These are phyloP conservation scores for Taphrina communis DNA, from an alignment of 1,139 yeast species.

Conservation along the genomic window DNA sequence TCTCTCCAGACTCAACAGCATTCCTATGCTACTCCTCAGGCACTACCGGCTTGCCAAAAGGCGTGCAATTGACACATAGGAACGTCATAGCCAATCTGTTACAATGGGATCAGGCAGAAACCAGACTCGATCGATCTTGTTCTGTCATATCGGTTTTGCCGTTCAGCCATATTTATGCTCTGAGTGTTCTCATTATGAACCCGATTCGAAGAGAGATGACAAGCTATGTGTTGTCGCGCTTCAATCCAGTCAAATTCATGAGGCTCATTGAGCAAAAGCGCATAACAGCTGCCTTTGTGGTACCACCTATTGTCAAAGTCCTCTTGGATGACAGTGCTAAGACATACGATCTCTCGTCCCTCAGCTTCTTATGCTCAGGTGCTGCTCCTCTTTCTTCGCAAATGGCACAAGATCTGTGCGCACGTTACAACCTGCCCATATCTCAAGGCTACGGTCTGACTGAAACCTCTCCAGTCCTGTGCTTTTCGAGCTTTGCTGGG, in stretches of 20 bases:
- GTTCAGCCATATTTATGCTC: constrained; percentile 54
- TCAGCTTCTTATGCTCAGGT: constrained; percentile 49
- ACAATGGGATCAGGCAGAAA: constrained; percentile 43
- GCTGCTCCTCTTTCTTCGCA: constrained; percentile 53
- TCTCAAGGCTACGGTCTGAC: constrained; percentile 42
- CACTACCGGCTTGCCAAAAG: constrained; percentile 65
- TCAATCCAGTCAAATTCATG: constrained; percentile 51
- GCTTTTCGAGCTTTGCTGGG: constrained; percentile 47
- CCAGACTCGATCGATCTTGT: neutral
- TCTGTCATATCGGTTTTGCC: constrained; percentile 48
- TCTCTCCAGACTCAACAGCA: constrained; percentile 49
- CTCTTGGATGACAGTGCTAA: constrained; percentile 53
- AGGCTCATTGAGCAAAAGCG: constrained; percentile 48
- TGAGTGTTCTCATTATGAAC: constrained; percentile 49
- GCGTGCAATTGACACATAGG: constrained; percentile 63
- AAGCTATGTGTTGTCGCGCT: constrained; percentile 50
- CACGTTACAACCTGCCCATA: constrained; percentile 12
- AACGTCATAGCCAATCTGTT: constrained; percentile 47
- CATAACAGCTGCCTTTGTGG: constrained; percentile 50
- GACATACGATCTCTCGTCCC: constrained; percentile 47
- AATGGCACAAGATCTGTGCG: constrained; percentile 47
- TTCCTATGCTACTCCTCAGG: constrained; percentile 70
- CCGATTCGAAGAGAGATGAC: constrained; percentile 47
- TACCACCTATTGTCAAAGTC: constrained; percentile 54
- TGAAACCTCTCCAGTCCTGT: constrained; percentile 39